Evolutionary conservation across 2,329 filamentous ascomycete species (phyloP).

Genomic region (Drechslerella coelobrocha): DNA sequence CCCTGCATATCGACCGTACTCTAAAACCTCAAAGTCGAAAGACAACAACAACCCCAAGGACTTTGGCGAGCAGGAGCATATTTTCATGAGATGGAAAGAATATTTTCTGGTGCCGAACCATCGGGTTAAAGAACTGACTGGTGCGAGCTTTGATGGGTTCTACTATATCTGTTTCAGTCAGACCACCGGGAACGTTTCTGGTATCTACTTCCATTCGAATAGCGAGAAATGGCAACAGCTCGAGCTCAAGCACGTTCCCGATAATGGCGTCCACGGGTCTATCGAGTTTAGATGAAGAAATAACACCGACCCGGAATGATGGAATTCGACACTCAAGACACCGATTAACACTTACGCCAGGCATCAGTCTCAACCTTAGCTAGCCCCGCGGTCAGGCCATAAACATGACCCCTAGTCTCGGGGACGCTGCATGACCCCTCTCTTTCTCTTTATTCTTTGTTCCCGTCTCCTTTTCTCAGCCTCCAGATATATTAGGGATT

Average conservation of each 20-base stretch:
- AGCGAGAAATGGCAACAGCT: conserved; percentile 98
- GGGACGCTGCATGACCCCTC: not conserved
- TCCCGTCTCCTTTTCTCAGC: not conserved
- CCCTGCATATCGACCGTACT: conserved; percentile 79
- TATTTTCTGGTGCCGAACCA: conserved; percentile 97
- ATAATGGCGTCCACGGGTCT: conserved; percentile 80
- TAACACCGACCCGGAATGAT: not conserved
- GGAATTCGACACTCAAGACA: not conserved
- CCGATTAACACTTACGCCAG: too few species aligned
- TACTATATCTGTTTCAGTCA: conserved; percentile 99
- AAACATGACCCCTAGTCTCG: too few species aligned
- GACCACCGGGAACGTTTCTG: conserved; percentile 80
- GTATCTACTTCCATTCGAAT: conserved; percentile 97
- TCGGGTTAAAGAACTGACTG: conserved; percentile 84
- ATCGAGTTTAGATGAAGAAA: conserved; percentile 78
- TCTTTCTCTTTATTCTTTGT: not conserved
- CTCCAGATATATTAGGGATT: too few species aligned
- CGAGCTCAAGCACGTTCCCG: conserved; percentile 84
- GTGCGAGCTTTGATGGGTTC: conserved; percentile 96
- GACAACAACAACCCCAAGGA: conserved; percentile 69
- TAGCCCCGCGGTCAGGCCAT: too few species aligned
- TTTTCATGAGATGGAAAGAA: conserved; percentile 99
- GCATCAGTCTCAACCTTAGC: too few species aligned
- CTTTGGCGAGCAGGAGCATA: conserved; percentile 78
- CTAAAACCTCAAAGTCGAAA: conserved; percentile 58